Base-by-base conservation (phyloP, 2,329 filamentous ascomycete genomes). In the Magnaporthiopsis incrustans region DNA sequence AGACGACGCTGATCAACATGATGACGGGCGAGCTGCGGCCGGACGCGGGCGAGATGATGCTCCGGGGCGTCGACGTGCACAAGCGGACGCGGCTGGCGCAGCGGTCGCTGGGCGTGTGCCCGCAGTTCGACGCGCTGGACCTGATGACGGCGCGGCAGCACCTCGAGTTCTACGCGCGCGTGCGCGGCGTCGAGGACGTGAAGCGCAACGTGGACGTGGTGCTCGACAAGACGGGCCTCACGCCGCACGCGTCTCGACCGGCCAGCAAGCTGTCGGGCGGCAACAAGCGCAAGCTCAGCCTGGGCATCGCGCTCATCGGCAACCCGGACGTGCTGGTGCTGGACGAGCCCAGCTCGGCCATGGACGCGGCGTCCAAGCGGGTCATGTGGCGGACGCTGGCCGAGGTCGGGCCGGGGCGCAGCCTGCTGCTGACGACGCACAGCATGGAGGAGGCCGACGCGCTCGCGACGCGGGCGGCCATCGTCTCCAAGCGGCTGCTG, bases 381-480 rank as follows among this genome's bases (percentile, higher is more conserved):
- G 84, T 96, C 68, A 96, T 98, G 90, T 97, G 94, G 94, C 85
- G 86, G 65, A 96, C 92, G 0, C 81, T 97, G 0, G 85, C 85
- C 5, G 83, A 86, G 1, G 87, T 93, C 3, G 87, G 89, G 0
- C 84, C 86, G 0, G 92, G 92, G 0, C 85, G 93, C n/a, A 90
- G 89, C 0, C 85, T 97, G 22, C 80, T 98, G 2, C 82, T 98
- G 25, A 97, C 94, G 0, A 97, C 94, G 0, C 94, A 98, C 74
- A 91, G 86, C 62, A 97, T 97, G 92, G 93, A 97, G 74, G 93
- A 97, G 76, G 93, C 93, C 0, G 92, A 96, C 71, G 92, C 92
- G 1, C 81, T 98, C 3, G 93, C 93, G 0, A 87, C 86, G 38
- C 84, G 92, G 1, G 92, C 90, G 0, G 93, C 92, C 22, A 97